Conservation (phyloP, 371 early-diverging fungal species). For the Coemansia linderi region DNA sequence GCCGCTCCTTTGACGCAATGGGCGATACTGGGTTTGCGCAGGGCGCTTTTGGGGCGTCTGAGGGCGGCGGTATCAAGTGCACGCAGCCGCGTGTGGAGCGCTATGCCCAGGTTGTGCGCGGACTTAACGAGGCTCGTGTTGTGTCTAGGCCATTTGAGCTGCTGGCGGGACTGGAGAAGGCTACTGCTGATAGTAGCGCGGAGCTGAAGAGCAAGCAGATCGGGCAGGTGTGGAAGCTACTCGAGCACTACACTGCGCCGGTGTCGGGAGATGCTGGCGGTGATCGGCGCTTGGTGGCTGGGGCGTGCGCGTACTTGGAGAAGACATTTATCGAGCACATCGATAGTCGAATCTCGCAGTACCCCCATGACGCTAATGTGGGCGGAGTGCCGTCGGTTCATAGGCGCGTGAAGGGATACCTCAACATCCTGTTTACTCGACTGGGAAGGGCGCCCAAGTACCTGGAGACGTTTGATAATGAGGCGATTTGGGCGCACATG, state of each 20-base stretch:
- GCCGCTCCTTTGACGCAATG: neutral
- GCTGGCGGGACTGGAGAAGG: constrained; percentile 31
- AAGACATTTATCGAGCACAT: constrained; percentile 59
- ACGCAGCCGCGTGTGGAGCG: constrained; percentile 52
- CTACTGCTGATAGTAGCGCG: constrained; percentile 31
- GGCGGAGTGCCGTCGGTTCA: constrained; percentile 73
- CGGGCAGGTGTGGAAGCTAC: constrained; percentile 36
- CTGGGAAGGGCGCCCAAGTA: constrained; percentile 57
- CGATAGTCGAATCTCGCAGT: constrained; percentile 60
- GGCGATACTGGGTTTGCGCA: neutral
- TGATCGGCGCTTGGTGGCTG: constrained; percentile 11
- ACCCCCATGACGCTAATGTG: constrained; percentile 64
- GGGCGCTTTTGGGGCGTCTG: constrained; percentile 18
- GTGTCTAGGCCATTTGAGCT: constrained; percentile 24
- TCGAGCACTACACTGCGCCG: constrained; percentile 15
- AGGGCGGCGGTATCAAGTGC: neutral
- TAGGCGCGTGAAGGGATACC: constrained; percentile 66
- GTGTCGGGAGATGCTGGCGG: neutral
- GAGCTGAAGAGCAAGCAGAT: constrained; percentile 52
- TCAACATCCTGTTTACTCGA: constrained; percentile 63
- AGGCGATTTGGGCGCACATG: constrained; percentile 83
- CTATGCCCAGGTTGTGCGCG: constrained; percentile 58
- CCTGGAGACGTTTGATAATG: constrained; percentile 59
- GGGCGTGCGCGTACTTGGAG: constrained; percentile 50
- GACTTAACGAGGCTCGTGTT: constrained; percentile 58